phyloP scores from a whole-genome alignment of 1,284 basidiomycete species.

The Ganoderma boninense region DNA sequence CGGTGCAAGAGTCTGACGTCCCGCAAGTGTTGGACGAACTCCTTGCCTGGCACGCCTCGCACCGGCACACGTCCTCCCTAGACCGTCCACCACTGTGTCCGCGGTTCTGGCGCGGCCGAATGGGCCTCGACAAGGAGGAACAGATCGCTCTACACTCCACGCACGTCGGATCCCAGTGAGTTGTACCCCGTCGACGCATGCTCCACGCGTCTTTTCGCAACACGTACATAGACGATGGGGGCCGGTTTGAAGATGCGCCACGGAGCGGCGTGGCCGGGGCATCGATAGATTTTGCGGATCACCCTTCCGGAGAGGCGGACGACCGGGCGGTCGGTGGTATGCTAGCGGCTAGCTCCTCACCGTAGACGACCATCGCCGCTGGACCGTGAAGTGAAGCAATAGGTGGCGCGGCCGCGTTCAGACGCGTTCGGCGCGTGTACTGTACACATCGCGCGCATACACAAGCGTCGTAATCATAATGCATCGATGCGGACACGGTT shows the following conservation, averaged over 20 bases:
- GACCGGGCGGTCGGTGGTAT: background rate
- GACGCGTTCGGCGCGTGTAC: background rate
- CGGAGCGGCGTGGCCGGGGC: background rate
- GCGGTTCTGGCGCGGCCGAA: slow-evolving; percentile 77
- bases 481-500: background rate
- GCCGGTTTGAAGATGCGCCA: background rate
- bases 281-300: background rate
- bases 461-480: background rate
- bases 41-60: slow-evolving; percentile 43
- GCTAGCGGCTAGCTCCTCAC: background rate
- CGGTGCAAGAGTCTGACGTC: slow-evolving; percentile 63
- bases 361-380: background rate
- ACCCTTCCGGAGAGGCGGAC: background rate
- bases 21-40: slow-evolving; percentile 61
- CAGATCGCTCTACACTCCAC: slow-evolving; percentile 53
- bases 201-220: background rate
- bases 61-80: slow-evolving; percentile 9
- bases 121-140: slow-evolving; percentile 72
- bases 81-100: slow-evolving; percentile 48
- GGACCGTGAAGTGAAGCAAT: background rate
- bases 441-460: background rate
- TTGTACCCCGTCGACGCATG: background rate
- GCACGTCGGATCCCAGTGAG: background rate
- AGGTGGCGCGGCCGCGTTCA: background rate
- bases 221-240: background rate